These are phyloP conservation scores for Tephrocybe sp. DNA, from an alignment of 768 basidiomycete genomes.

Conservation along the genomic window DNA sequence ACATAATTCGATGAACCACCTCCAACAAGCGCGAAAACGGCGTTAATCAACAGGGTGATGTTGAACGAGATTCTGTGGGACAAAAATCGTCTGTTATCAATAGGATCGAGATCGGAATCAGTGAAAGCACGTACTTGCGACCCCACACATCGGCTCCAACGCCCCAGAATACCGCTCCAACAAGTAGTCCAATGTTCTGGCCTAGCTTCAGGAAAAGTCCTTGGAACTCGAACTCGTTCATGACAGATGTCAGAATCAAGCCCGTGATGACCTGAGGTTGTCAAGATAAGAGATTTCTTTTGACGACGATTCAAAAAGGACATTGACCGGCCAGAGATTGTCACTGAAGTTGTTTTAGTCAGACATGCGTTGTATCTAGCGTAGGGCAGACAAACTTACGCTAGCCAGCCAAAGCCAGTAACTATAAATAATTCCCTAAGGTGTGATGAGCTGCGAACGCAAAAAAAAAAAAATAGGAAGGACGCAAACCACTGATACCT, in stretches of 20 bases:
- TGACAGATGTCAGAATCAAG: constrained; percentile 59
- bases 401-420: too few relatives aligned
- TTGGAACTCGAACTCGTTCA: constrained; percentile 61
- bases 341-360: too few relatives aligned
- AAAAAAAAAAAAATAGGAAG: too few relatives aligned
- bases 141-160: constrained; percentile 71
- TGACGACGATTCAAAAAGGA: too few relatives aligned
- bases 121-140: constrained; percentile 40
- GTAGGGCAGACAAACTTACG: too few relatives aligned
- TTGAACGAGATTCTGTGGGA: constrained; percentile 67
- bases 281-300: too few relatives aligned
- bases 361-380: too few relatives aligned
- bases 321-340: too few relatives aligned
- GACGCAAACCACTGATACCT: constrained; percentile 55
- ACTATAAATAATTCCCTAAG: too few relatives aligned
- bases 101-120: not conserved
- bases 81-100: not conserved
- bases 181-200: constrained; percentile 68
- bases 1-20: constrained; percentile 55
- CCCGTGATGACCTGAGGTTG: constrained; percentile 57
- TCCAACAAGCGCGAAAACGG: constrained; percentile 61
- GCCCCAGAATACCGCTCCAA: constrained; percentile 71
- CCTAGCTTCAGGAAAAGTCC: constrained; percentile 66
- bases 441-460: too few relatives aligned
- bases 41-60: constrained; percentile 62